Conservation (phyloP, 495 filamentous ascomycete genomes). For the Podospora fimiseda region DNA sequence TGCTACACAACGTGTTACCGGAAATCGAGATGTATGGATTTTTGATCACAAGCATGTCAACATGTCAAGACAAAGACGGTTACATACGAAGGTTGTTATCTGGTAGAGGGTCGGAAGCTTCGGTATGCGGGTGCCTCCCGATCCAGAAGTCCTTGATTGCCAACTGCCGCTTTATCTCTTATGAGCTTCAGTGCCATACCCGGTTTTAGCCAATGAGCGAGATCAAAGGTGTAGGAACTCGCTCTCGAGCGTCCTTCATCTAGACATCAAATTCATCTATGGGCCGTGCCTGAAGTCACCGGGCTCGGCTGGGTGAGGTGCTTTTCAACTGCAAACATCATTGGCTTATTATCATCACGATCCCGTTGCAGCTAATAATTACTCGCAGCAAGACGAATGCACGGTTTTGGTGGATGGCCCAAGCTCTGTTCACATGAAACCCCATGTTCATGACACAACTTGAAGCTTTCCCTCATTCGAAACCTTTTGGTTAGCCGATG, state of each 20-base stretch:
- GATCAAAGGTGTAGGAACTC: neutral
- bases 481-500: constrained; percentile 18
- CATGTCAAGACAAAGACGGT: neutral
- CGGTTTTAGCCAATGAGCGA: neutral
- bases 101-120: neutral
- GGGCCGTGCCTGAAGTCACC: constrained; percentile 13
- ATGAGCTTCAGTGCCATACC: neutral
- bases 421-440: neutral
- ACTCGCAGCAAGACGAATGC: constrained; percentile 12
- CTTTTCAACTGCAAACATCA: constrained; percentile 3
- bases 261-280: constrained; percentile 1
- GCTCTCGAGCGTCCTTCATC: constrained; percentile 10
- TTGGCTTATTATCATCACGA: too few species aligned
- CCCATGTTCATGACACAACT: neutral
- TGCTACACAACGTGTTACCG: constrained; percentile 1
- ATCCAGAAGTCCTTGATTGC: neutral
- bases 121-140: too few species aligned
- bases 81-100: neutral
- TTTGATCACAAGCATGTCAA: neutral
- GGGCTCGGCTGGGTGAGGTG: neutral
- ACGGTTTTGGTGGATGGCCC: neutral
- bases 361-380: constrained; percentile 1
- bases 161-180: too few species aligned
- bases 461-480: constrained; percentile 5
- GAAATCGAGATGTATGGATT: neutral